These are phyloP conservation scores for Pluteus cervinus DNA, from an alignment of 768 basidiomycete species.

Conservation along the genomic window DNA sequence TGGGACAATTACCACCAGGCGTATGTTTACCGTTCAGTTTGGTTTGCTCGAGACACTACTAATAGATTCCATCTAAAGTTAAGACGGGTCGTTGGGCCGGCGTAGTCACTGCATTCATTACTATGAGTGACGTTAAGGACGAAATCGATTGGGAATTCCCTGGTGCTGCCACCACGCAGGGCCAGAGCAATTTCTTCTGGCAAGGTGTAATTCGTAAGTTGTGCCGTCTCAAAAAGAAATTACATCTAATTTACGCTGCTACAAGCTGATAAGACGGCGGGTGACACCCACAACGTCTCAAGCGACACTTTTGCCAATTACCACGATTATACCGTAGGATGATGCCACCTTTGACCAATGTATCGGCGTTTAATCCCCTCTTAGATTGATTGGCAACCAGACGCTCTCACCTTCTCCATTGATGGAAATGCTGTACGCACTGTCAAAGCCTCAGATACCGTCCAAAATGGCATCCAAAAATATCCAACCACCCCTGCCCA, in stretches of 20 bases:
- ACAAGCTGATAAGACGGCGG: conserved; percentile 22
- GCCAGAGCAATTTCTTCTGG: conserved; percentile 82
- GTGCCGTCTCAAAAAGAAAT: too few relatives aligned
- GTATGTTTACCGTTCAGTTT: conserved; percentile 26
- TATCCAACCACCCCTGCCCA: conserved; percentile 79
- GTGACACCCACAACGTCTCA: conserved; percentile 41
- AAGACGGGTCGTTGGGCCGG: conserved; percentile 78
- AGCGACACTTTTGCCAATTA: conserved; percentile 57
- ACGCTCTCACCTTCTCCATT: conserved; percentile 57
- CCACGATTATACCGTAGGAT: conserved; percentile 69
- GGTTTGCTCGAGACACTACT: background rate
- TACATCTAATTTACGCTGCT: background rate
- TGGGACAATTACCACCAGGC: conserved; percentile 61
- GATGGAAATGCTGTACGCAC: conserved; percentile 72
- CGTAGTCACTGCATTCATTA: conserved; percentile 80
- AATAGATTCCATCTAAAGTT: conserved; percentile 31
- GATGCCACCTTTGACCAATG: conserved; percentile 1
- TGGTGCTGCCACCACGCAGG: conserved; percentile 52
- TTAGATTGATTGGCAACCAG: conserved; percentile 79
- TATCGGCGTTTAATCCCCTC: conserved; percentile 1
- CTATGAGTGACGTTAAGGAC: conserved; percentile 79
- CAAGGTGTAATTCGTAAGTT: conserved; percentile 62
- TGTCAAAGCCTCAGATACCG: conserved; percentile 50
- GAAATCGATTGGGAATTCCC: conserved; percentile 90
- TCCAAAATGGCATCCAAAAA: conserved; percentile 51